Evolutionary conservation across 768 basidiomycete species (phyloP).

Genomic region (Xerocomellus chrysenteron): DNA sequence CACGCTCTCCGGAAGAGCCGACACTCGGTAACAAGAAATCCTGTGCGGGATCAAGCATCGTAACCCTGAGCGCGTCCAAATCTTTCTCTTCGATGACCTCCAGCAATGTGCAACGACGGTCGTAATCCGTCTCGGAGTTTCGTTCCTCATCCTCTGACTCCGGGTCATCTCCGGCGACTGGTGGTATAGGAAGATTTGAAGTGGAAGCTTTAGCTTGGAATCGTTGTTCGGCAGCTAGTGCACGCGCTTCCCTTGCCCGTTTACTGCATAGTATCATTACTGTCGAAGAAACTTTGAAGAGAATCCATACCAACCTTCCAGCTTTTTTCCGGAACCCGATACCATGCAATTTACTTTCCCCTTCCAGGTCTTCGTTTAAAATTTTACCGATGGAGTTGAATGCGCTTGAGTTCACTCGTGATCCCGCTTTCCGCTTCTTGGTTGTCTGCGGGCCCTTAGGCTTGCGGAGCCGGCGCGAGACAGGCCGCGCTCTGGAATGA

Average conservation of each 20-base stretch:
- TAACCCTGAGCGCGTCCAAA: slow-evolving; percentile 41
- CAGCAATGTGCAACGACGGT: slow-evolving; percentile 53
- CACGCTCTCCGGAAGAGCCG: background rate
- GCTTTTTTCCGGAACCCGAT: slow-evolving; percentile 73
- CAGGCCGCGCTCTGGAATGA: slow-evolving; percentile 60
- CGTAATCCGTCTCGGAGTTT: slow-evolving; percentile 43
- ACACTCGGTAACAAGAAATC: slow-evolving; percentile 47
- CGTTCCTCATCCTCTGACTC: slow-evolving; percentile 42
- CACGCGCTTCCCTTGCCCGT: slow-evolving; percentile 76
- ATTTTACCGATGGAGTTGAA: slow-evolving; percentile 59
- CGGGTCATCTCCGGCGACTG: slow-evolving; percentile 28
- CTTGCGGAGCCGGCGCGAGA: slow-evolving; percentile 42
- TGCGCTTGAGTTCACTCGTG: slow-evolving; percentile 58
- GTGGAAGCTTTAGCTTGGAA: slow-evolving; percentile 39
- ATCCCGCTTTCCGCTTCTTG: slow-evolving; percentile 71
- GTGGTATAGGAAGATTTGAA: slow-evolving; percentile 14
- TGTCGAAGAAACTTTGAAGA: background rate
- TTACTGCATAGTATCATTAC: slow-evolving; percentile 48
- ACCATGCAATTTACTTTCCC: slow-evolving; percentile 43
- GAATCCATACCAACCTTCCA: slow-evolving; percentile 45
- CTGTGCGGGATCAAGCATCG: slow-evolving; percentile 46
- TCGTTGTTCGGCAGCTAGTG: slow-evolving; percentile 68
- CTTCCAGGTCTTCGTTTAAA: slow-evolving; percentile 44
- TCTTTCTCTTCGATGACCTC: slow-evolving; percentile 46
- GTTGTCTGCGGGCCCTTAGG: slow-evolving; percentile 60